Evolutionary conservation across 2,329 filamentous ascomycete species (phyloP), one percentile per base, ranked within the genome.

Genomic region (Ascochyta fabae): DNA sequence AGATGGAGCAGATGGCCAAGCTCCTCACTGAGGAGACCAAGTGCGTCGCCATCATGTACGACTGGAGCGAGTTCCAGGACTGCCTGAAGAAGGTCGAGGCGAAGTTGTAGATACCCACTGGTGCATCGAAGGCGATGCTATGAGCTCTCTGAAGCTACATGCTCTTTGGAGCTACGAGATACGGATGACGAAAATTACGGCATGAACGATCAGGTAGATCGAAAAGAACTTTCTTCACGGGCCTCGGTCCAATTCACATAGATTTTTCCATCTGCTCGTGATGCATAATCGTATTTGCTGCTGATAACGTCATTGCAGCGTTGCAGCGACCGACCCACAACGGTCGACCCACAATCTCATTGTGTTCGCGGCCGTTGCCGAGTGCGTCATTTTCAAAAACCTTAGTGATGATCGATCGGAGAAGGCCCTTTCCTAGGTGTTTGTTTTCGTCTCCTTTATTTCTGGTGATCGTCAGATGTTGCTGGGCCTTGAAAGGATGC

Each of bases 1-100:
- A 75, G 72, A 74, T 74, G 72, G 67, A 80, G 52, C 66, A 80
- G 72, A 82, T 82, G 78, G 79, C 76, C 65, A 78, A 80, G 76
- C 71, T 78, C 41, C 73, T 83, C 53, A 78, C 72, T 40, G 77
- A 81, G 66, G 71, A 80, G 70, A 79, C 76, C 69, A 80, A 80
- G 66, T 78, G 77, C 44, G 72, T 73, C 34, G 73, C 72, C 60
- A 72, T 82, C 74, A 82, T 83, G 80, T 77, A 80, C 71, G 74
- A 82, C 75, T 83, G 80, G 80, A 77, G 75, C 64, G 79, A 82
- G 66, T 82, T 82, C 72, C 76, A 71, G 53, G 76, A 80, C 58
- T 75, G 71, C 65, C 69, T 82, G 60, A 79, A 79, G 77, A 77
- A 78, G 74, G 76, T 81, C 42, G 79, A 81, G 76, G 71, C 61